These are phyloP conservation scores for Rickenella mellea DNA, from an alignment of 768 basidiomycete species.

Conservation along the genomic window DNA sequence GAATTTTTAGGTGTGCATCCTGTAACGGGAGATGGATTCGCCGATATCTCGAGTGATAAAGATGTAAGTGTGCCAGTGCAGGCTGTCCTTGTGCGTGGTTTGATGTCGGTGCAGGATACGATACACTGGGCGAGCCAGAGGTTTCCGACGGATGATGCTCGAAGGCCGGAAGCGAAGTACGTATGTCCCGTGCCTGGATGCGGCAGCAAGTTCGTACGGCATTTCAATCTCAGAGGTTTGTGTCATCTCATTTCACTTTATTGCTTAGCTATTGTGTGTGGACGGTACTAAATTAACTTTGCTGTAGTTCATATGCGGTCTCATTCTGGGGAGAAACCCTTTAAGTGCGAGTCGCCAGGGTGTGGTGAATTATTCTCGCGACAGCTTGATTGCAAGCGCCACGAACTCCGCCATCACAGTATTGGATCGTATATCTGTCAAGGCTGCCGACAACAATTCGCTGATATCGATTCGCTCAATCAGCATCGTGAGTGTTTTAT, in stretches of 20 bases:
- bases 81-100: not conserved
- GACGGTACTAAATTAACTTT: no score
- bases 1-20: no score
- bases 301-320: constrained; percentile 85
- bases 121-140: constrained; percentile 54
- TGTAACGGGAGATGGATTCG: no score
- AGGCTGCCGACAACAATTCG: constrained; percentile 89
- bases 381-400: constrained; percentile 94
- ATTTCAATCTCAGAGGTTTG: constrained; percentile 86
- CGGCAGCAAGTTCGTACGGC: constrained; percentile 82
- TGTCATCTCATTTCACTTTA: constrained; percentile 10
- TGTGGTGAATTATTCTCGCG: constrained; percentile 90
- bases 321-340: constrained; percentile 91
- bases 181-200: constrained; percentile 75
- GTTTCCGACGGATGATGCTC: constrained; percentile 84
- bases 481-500: constrained; percentile 66
- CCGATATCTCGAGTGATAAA: no score
- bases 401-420: constrained; percentile 90
- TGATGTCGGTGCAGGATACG: not conserved
- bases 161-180: constrained; percentile 86
- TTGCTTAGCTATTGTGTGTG: constrained; percentile 1
- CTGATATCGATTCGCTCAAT: constrained; percentile 90
- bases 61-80: constrained; percentile 2
- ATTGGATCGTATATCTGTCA: constrained; percentile 89
- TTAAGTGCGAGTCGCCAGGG: constrained; percentile 90